Evolutionary conservation across 2,329 filamentous ascomycete species (phyloP), one percentile per base, ranked within the genome.

Genomic region (Lasiodiplodia sp.): DNA sequence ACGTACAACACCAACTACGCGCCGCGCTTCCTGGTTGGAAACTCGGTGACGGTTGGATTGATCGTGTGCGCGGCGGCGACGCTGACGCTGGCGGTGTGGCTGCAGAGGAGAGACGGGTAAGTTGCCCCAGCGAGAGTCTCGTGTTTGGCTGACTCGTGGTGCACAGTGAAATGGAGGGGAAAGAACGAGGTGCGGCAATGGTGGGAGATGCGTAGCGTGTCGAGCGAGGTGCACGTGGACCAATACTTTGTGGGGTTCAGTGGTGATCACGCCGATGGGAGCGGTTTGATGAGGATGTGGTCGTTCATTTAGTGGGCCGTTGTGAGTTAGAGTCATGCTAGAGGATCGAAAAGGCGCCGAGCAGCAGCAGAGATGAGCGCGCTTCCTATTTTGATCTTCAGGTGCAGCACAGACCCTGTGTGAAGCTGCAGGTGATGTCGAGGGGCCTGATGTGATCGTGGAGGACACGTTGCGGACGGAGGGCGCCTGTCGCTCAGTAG

Each of bases 1-100:
- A 53, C 62, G 37, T 65, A 65, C 51, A 55, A 53, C 62, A 65
- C 62, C 40, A 65, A 55, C 11, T 65, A 65, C 62, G 62, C 62
- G 31, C 62, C 62, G 23, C 62, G 62, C 5, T 65, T 65, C 31
- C 34, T 53, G 28, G 62, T 53, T 10, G 62, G 62, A 21, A 65
- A 65, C 23, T 65, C 62, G 62, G 62, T 40, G 8, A 65, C 62
- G n/a, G 62, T 37, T 10, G 62, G 62, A 4, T 21, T 65, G 37
- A 65, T 53, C 40, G 62, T 65, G 31, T 65, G 47, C n/a, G 62
- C 62, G 0, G 49, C 49, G 21, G 38, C 37, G 21, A 40, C 62
- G 12, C n/a, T 65, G 31, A 55, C 47, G 2, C n/a, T 65, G 25
- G 62, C 62, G 40, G 62, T 65, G 28, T 34, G 21, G 12, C 62